Conservation (phyloP, 768 basidiomycete genomes). For the Exidia glandulosa region DNA sequence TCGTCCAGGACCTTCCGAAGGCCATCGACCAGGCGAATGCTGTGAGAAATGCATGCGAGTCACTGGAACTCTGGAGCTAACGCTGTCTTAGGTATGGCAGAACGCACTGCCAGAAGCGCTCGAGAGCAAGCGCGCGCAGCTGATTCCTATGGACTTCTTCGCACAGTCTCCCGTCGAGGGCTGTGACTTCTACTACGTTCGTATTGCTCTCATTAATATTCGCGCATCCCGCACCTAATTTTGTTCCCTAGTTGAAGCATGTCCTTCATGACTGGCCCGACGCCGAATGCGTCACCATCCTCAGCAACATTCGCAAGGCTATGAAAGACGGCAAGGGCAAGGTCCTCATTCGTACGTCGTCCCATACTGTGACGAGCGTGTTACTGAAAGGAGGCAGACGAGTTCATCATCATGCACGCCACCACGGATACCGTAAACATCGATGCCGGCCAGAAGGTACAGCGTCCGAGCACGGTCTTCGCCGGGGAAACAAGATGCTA, state of each 20-base stretch:
- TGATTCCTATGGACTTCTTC: constrained; percentile 21
- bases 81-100: constrained; percentile 13
- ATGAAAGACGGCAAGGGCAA: too few relatives aligned
- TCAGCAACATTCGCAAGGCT: too few relatives aligned
- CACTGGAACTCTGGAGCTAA: constrained; percentile 3
- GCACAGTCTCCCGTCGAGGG: constrained; percentile 15
- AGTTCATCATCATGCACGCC: too few relatives aligned
- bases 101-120: constrained; percentile 16
- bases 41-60: too few relatives aligned
- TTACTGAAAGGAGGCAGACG: too few relatives aligned
- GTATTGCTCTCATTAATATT: constrained; percentile 1
- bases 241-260: constrained; percentile 9
- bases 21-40: constrained; percentile 12
- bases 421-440: constrained; percentile 3
- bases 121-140: constrained; percentile 16
- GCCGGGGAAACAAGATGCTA: neutral
- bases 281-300: too few relatives aligned
- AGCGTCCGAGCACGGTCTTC: neutral
- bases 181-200: constrained; percentile 23
- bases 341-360: too few relatives aligned
- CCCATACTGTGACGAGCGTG: too few relatives aligned
- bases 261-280: constrained; percentile 26
- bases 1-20: constrained; percentile 21
- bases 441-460: constrained; percentile 3
- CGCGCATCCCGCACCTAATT: neutral